Evolutionary conservation across 164 flowering plant species (phyloP).

Genomic region (Vitis amurensis): DNA sequence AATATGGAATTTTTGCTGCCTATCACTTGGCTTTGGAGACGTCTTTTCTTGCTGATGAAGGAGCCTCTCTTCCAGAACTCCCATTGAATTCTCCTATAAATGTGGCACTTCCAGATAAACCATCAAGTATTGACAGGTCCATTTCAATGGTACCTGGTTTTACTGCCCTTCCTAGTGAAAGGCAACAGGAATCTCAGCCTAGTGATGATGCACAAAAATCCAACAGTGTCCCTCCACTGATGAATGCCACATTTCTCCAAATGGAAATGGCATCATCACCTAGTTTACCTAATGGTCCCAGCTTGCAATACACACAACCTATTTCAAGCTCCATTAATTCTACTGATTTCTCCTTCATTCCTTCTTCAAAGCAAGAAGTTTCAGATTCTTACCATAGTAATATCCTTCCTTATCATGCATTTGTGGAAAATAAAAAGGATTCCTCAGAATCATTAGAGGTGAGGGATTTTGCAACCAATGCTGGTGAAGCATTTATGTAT

Average conservation of each 20-base stretch:
- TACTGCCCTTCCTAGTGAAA: slow-evolving; percentile 34
- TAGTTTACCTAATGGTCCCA: slow-evolving; percentile 23
- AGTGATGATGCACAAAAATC: slow-evolving; percentile 36
- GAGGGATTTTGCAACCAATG: slow-evolving; percentile 15
- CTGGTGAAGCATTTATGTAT: background rate
- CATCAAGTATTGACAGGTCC: slow-evolving; percentile 69
- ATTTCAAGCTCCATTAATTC: slow-evolving; percentile 20
- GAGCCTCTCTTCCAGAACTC: slow-evolving; percentile 89
- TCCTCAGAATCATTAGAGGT: slow-evolving; percentile 13
- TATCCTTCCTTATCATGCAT: slow-evolving; percentile 20
- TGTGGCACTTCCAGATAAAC: slow-evolving; percentile 82
- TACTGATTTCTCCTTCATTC: slow-evolving; percentile 16
- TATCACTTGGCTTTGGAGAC: slow-evolving; percentile 98
- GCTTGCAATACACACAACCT: slow-evolving; percentile 17
- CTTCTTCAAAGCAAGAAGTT: slow-evolving; percentile 12
- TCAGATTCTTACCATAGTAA: slow-evolving; percentile 20
- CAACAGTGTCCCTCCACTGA: slow-evolving; percentile 25
- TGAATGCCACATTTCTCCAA: slow-evolving; percentile 15
- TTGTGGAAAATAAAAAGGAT: slow-evolving; percentile 21
- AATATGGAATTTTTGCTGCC: slow-evolving; percentile 96
- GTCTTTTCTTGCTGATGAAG: slow-evolving; percentile 98
- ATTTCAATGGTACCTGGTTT: slow-evolving; percentile 88
- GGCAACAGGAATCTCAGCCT: slow-evolving; percentile 34
- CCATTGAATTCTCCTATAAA: slow-evolving; percentile 75
- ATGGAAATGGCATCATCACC: slow-evolving; percentile 14